Conservation (phyloP, 129 eudicot genomes). For the Silybum marianum region DNA sequence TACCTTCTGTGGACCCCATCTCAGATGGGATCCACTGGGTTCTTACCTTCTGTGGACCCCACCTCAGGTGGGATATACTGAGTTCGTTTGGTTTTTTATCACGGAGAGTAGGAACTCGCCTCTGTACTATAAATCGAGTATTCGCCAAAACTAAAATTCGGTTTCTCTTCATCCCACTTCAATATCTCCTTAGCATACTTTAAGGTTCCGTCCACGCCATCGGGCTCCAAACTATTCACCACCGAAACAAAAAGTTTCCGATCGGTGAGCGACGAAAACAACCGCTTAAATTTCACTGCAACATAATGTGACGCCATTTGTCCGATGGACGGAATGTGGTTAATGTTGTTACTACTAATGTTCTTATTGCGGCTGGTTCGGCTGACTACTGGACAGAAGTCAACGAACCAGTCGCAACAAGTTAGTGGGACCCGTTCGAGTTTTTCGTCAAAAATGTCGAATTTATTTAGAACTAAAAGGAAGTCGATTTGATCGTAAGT, state of each 20-base stretch:
- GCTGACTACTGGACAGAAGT: conserved; percentile 80
- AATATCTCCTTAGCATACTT: conserved; percentile 89
- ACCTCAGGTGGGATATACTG: not conserved
- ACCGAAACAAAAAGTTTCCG: conserved; percentile 76
- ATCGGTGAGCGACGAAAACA: conserved; percentile 64
- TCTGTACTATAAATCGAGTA: conserved; percentile 69
- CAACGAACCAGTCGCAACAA: conserved; percentile 85
- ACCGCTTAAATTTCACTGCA: conserved; percentile 85
- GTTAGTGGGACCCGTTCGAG: conserved; percentile 68
- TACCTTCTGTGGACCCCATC: not conserved
- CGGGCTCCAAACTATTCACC: conserved; percentile 82
- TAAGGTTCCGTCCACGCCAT: conserved; percentile 74
- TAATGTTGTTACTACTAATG: conserved; percentile 59
- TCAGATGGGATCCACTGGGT: not conserved
- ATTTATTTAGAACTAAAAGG: conserved; percentile 79
- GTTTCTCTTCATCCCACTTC: conserved; percentile 90
- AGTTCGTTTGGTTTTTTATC: not conserved
- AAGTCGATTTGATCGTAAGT: conserved; percentile 86
- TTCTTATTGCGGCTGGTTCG: conserved; percentile 51
- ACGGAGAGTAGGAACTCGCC: conserved; percentile 37
- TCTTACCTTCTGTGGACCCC: not conserved
- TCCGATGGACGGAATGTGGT: conserved; percentile 73
- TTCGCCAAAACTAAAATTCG: conserved; percentile 61
- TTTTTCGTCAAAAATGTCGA: conserved; percentile 81
- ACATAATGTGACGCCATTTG: conserved; percentile 83